These are phyloP conservation scores for Polyporus arcularius DNA, from an alignment of 768 basidiomycete genomes.

Conservation along the genomic window DNA sequence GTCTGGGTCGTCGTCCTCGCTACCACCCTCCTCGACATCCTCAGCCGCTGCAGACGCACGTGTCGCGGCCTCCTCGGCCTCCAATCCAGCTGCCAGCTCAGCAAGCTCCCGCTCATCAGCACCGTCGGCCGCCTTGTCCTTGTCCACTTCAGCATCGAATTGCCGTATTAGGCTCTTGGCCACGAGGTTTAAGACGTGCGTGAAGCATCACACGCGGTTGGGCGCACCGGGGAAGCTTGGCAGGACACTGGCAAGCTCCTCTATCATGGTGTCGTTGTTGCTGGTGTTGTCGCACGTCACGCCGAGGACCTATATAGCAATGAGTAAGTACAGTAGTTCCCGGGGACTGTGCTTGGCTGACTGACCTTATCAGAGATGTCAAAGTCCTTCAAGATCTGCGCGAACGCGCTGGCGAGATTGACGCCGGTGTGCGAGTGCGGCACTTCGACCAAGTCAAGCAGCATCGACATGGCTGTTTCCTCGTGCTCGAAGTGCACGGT, in stretches of 20 bases:
- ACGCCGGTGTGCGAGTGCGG: slow-evolving; percentile 32
- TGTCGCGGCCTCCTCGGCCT: too few species aligned
- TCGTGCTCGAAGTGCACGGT: not conserved
- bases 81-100: too few species aligned
- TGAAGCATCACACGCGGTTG: slow-evolving; percentile 17
- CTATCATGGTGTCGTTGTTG: slow-evolving; percentile 4
- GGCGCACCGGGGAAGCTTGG: slow-evolving; percentile 5
- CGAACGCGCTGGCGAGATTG: slow-evolving; percentile 29
- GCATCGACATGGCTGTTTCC: not conserved
- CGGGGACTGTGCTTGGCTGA: not conserved
- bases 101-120: too few species aligned
- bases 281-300: not conserved
- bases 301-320: not conserved
- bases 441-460: not conserved
- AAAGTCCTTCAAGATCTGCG: slow-evolving; percentile 27
- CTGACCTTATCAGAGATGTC: slow-evolving; percentile 33
- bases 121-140: too few species aligned
- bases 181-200: slow-evolving; percentile 22
- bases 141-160: not conserved
- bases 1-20: not conserved
- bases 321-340: not conserved
- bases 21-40: not conserved
- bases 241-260: not conserved
- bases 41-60: too few species aligned
- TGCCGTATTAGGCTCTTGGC: slow-evolving; percentile 5